Conservation (phyloP, 495 filamentous ascomycete species). For the Gamarada debralockiae region DNA sequence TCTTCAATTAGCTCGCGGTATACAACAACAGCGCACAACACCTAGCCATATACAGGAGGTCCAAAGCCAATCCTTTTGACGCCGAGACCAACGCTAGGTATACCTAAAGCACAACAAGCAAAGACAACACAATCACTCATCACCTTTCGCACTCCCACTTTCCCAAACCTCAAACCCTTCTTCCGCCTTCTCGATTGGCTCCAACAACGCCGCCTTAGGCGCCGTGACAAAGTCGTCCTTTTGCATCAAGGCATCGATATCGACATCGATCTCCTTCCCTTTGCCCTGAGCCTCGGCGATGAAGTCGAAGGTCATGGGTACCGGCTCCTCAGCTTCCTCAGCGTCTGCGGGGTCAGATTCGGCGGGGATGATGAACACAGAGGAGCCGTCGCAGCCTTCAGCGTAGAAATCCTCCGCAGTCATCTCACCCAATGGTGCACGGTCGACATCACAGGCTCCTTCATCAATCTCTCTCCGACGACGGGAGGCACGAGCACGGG, state of each 20-base stretch:
- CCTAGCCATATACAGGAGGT: too few species aligned
- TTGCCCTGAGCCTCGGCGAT: constrained; percentile 30
- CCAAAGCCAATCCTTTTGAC: neutral
- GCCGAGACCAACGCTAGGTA: neutral
- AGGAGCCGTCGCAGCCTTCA: constrained; percentile 37
- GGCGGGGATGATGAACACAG: neutral
- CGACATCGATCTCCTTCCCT: constrained; percentile 25
- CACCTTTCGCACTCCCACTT: constrained; percentile 50
- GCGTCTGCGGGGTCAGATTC: constrained; percentile 10
- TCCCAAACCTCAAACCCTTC: constrained; percentile 63
- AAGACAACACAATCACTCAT: constrained; percentile 24
- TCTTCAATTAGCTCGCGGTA: too few species aligned
- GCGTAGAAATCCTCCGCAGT: constrained; percentile 69
- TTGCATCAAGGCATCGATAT: constrained; percentile 46
- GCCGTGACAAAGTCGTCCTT: constrained; percentile 30
- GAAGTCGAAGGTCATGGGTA: constrained; percentile 24
- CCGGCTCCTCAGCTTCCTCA: neutral
- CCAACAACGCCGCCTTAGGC: constrained; percentile 39
- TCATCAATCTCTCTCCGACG: neutral
- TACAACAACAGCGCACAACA: neutral
- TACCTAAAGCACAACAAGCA: neutral
- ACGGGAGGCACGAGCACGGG: constrained; percentile 2
- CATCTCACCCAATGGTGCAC: constrained; percentile 68
- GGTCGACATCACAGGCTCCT: constrained; percentile 43
- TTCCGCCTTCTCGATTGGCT: constrained; percentile 47